Percentiles rank a stretch among this genome's conserved stretches.
phyloP scores from a whole-genome alignment of 768 basidiomycete genomes.

The Russula brevipes region DNA sequence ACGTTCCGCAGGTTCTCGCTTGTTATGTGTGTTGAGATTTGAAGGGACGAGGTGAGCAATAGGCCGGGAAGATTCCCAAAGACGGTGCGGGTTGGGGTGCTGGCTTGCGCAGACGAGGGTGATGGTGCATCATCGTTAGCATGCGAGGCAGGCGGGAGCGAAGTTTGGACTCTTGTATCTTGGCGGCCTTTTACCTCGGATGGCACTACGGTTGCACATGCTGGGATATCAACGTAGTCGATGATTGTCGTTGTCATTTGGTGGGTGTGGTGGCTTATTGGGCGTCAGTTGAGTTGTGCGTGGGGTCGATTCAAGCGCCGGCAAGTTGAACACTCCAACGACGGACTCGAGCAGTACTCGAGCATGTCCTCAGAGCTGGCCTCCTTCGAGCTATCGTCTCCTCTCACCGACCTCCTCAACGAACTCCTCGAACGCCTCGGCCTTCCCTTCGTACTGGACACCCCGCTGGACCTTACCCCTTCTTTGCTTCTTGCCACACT shows the following conservation, averaged over 20 bases:
- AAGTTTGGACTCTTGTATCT: slow-evolving; percentile 4
- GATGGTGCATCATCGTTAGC: background rate
- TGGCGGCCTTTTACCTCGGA: background rate
- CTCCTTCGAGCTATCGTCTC: slow-evolving; percentile 15
- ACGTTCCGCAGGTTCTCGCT: slow-evolving; percentile 27
- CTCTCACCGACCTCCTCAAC: slow-evolving; percentile 30
- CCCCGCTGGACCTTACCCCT: slow-evolving; percentile 57
- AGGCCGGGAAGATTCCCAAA: slow-evolving; percentile 22
- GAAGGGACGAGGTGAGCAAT: slow-evolving; percentile 23
- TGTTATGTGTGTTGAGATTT: slow-evolving; percentile 9
- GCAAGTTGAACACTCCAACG: background rate
- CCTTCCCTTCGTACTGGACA: slow-evolving; percentile 34
- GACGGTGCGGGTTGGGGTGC: slow-evolving; percentile 11
- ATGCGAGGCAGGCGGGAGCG: slow-evolving; percentile 5
- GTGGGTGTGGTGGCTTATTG: background rate
- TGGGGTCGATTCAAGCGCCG: background rate
- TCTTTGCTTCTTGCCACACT: slow-evolving; percentile 66
- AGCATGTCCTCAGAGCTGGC: slow-evolving; percentile 17
- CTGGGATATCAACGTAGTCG: slow-evolving; percentile 23
- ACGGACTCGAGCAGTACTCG: background rate
- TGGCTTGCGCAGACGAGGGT: background rate
- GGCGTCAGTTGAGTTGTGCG: background rate
- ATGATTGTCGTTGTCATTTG: slow-evolving; percentile 9
- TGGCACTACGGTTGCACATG: slow-evolving; percentile 17
- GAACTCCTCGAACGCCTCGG: slow-evolving; percentile 30